phyloP scores from a whole-genome alignment of 768 basidiomycete genomes.

The Trametes cinnabarina region DNA sequence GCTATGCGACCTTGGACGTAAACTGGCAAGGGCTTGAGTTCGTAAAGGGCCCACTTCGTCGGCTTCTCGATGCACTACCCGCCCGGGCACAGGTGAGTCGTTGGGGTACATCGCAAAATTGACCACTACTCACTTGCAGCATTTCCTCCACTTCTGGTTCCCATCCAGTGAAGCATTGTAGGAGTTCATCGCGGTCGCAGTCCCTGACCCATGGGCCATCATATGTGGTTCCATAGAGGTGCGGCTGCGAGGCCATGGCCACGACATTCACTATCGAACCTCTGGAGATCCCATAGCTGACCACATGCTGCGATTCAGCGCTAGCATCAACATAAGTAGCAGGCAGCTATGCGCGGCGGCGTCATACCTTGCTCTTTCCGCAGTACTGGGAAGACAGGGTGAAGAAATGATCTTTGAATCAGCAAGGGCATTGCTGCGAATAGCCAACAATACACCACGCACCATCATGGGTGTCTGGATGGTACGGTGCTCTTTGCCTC shows the following conservation, averaged over 20 bases:
- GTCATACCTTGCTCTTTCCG: constrained; percentile 43
- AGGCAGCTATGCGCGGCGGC: not conserved
- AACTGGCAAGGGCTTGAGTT: constrained; percentile 27
- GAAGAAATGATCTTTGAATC: not conserved
- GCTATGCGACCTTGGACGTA: constrained; percentile 26
- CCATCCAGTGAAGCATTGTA: constrained; percentile 29
- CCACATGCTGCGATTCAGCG: constrained; percentile 38
- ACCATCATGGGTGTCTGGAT: constrained; percentile 46
- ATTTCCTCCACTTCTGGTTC: constrained; percentile 30
- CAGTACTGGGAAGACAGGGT: constrained; percentile 40
- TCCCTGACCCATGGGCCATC: constrained; percentile 28
- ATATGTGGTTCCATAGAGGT: constrained; percentile 31
- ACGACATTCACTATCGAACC: constrained; percentile 47
- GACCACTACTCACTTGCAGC: constrained; percentile 19
- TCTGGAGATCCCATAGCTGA: constrained; percentile 46
- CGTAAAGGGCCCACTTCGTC: constrained; percentile 33
- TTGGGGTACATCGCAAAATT: not conserved
- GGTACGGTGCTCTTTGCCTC: constrained; percentile 30
- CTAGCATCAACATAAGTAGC: not conserved
- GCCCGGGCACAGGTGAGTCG: not conserved
- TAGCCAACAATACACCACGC: constrained; percentile 16
- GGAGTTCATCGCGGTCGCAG: constrained; percentile 24
- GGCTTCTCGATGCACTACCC: constrained; percentile 28
- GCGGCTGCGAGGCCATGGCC: constrained; percentile 38
- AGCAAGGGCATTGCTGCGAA: not conserved